Evolutionary conservation across 441 rosid genomes (phyloP).

Genomic region (Aleurites moluccanus): DNA sequence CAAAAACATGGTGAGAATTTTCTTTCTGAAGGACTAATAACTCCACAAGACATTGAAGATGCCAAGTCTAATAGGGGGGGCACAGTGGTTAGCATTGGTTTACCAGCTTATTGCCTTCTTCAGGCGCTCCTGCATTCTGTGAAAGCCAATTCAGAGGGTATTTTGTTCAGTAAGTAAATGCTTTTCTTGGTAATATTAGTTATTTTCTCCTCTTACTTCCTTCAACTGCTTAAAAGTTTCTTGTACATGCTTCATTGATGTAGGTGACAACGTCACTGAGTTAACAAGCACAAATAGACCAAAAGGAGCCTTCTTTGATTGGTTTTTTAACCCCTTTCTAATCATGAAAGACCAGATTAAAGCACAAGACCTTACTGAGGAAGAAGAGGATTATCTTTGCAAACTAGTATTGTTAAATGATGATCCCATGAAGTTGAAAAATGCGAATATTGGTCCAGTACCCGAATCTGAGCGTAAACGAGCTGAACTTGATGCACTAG

Average conservation of each 20-base stretch:
- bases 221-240: not conserved
- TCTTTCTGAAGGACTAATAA: conserved; percentile 71
- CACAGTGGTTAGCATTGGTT: conserved; percentile 63
- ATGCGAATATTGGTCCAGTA: conserved; percentile 43
- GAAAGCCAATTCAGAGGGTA: conserved; percentile 57
- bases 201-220: not conserved
- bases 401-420: conserved; percentile 67
- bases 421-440: conserved; percentile 59
- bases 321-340: conserved; percentile 87
- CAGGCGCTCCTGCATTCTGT: conserved; percentile 62
- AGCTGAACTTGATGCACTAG: conserved; percentile 85
- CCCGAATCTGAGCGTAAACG: conserved; percentile 64
- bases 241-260: conserved; percentile 6
- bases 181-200: not conserved
- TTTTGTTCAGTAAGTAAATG: conserved; percentile 64
- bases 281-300: conserved; percentile 71
- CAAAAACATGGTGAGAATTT: conserved; percentile 54
- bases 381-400: conserved; percentile 80
- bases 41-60: conserved; percentile 71
- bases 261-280: conserved; percentile 63
- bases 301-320: conserved; percentile 69
- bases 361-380: conserved; percentile 64
- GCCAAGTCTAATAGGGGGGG: conserved; percentile 63
- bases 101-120: conserved; percentile 86
- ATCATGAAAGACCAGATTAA: conserved; percentile 84